Base-by-base conservation (phyloP, 1,284 basidiomycete species). In the Pascua sp. region DNA sequence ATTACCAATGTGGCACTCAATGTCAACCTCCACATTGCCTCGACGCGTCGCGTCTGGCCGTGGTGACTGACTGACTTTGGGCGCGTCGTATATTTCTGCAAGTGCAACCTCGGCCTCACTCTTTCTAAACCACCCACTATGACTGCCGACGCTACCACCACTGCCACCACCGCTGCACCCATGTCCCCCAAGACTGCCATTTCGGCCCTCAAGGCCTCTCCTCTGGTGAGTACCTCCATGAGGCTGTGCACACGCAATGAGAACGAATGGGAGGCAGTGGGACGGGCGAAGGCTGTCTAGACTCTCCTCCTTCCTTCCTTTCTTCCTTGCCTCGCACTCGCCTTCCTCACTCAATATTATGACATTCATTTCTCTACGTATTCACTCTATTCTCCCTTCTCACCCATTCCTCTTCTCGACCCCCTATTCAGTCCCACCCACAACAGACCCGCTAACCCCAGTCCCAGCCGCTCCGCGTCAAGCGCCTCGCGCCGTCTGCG, bases 401-500 rank as follows among this genome's bases (percentile, higher is more conserved):
- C 12, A 47, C 41, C 9, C 17, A 17, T 32, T 2, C 49, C 36
- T 36, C 15, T 17, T 40, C 24, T 38, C 17, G 24, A 11, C 11
- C 11, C 17, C 13, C 7, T 11, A 5, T 42, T 10, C 16, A 11
- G 15, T 5, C 18, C 24, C 24, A 32, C 24, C 24, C 24, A 32
- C 24, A n/a, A n/a, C n/a, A n/a, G n/a, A n/a, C n/a, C n/a, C n/a
- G 10, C 51, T 56, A 12, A 56, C 41, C 38, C 13, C 59, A 61
- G 55, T 36, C 60, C 38, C 61, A 68, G 51, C 66, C 67, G 4
- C 85, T 98, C 16, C 84, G 92, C 62, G 86, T 98, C 67, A 95
- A 96, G 73, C 84, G 86, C 43, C 85, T 90, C 48, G 90, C 90
- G 1, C 83, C 86, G 16, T 87, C 87, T 66, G 96, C 93, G 16